phyloP scores from a whole-genome alignment of 2,329 filamentous ascomycete genomes.

The Xylariaceae sp. region DNA sequence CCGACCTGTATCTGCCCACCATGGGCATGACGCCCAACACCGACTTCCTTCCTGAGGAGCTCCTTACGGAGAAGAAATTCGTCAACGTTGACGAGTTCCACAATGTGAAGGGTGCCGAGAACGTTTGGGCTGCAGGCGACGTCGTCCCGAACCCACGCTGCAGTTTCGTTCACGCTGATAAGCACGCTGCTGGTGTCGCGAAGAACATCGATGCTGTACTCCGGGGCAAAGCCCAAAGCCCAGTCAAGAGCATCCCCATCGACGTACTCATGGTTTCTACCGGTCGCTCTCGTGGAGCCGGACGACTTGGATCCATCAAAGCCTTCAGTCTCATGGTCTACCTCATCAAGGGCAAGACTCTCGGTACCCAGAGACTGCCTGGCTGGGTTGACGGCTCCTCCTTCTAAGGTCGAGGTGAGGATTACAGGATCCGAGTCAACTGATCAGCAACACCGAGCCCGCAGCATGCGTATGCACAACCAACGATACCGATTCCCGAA shows the following conservation, averaged over 20 bases:
- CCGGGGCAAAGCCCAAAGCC: constrained; percentile 39
- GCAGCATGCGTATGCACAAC: not conserved
- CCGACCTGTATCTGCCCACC: constrained; percentile 54
- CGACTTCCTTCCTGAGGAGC: constrained; percentile 42
- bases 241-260: constrained; percentile 44
- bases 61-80: constrained; percentile 42
- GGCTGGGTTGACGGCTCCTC: constrained; percentile 46
- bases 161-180: constrained; percentile 42
- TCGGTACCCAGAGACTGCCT: constrained; percentile 41
- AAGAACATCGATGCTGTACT: constrained; percentile 50
- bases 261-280: constrained; percentile 46
- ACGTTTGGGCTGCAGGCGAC: constrained; percentile 52
- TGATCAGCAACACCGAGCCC: not conserved
- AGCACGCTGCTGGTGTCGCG: constrained; percentile 49
- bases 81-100: constrained; percentile 48
- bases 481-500: not conserved
- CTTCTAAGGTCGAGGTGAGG: constrained; percentile 33
- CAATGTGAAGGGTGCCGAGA: constrained; percentile 40
- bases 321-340: constrained; percentile 49
- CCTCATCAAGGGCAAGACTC: constrained; percentile 46
- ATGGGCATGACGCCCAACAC: constrained; percentile 52
- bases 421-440: not conserved
- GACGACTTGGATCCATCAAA: constrained; percentile 43
- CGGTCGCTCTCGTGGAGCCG: constrained; percentile 47
- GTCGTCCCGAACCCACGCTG: constrained; percentile 45